Base-by-base conservation (phyloP, 2,329 filamentous ascomycete species). In the Tolypocladium tundrense region DNA sequence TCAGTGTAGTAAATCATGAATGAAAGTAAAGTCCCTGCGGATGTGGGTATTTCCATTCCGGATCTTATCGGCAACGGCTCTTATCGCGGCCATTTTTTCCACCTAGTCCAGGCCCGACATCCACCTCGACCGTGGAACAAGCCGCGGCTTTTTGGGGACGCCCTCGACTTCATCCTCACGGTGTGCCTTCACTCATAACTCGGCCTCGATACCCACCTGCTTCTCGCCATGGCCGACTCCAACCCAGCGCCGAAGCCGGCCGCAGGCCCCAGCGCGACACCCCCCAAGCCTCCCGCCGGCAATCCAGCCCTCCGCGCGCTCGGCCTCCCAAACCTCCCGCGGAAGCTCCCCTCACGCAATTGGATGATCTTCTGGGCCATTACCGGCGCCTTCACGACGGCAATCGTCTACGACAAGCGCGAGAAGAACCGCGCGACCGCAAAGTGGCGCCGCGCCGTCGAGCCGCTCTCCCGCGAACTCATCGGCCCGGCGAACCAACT, bases 361-460 rank as follows among this genome's bases (percentile, higher is more conserved):
- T 99, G 94, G 94, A 85, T 94, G 75, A 97, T 99, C 68, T 99
- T 99, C 77, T 85, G 92, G 73, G 80, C 88, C 53, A 72, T 97
- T 57, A 87, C 88, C 13, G 87, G 87, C 56, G 84, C 89, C 53
- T 88, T 96, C 69, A 85, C 90, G 7, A 85, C 84, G 19, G 88
- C 91, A 56, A 81, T 97, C 58, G 82, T 94, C 69, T 97, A 99
- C 78, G 94, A 99, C 74, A 90, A 90, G 68, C 87, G 90, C 60
- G 88, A 97, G 75, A 96, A 93, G 79, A 89, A 87, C 67, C 86
- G 86, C 61, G 86, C 87, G 56, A 93, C 94, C 58, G 82, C 88
- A 62, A 92, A 92, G 72, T 99, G 93, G 92, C 86, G 85, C 65
- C 85, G 86, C 59, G 79, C 90, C 58, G 94, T 99, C 54, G 86